A percentile compares a stretch with the other conserved stretches of the same genome.
phyloP scores from a whole-genome alignment of 352 stramenopile genomes.

The Phytophthora gonapodyides region DNA sequence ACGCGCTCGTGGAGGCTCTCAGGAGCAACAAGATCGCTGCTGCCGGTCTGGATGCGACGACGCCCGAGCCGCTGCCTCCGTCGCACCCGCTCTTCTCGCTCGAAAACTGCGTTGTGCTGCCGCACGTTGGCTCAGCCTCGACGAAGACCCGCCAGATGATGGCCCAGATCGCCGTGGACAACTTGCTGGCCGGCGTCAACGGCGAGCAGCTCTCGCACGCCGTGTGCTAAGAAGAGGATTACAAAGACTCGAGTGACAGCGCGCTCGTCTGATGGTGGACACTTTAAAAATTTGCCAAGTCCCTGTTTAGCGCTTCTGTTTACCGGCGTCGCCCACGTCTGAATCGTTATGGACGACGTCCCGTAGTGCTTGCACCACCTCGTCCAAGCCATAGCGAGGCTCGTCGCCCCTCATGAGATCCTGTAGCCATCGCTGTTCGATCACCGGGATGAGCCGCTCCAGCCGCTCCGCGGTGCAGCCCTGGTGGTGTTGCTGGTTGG shows the following conservation, averaged over 20 bases:
- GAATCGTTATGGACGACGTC: slow-evolving; percentile 21
- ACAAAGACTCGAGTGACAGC: no score
- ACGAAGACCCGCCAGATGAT: slow-evolving; percentile 72
- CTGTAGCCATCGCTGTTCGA: slow-evolving; percentile 40
- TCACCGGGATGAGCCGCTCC: slow-evolving; percentile 32
- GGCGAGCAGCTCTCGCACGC: slow-evolving; percentile 44
- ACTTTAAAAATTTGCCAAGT: slow-evolving; percentile 12
- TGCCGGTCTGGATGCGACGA: slow-evolving; percentile 87
- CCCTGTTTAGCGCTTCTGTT: slow-evolving; percentile 14
- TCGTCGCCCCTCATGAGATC: slow-evolving; percentile 33
- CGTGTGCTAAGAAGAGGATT: slow-evolving; percentile 29
- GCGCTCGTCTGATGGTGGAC: slow-evolving; percentile 17
- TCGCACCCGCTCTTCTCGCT: slow-evolving; percentile 74
- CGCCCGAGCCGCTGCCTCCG: slow-evolving; percentile 87
- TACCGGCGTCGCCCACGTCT: slow-evolving; percentile 8
- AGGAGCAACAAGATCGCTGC: slow-evolving; percentile 48
- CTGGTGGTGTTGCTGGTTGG: slow-evolving; percentile 6
- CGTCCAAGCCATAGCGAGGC: slow-evolving; percentile 40
- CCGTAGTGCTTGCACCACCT: slow-evolving; percentile 38
- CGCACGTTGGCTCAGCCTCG: slow-evolving; percentile 53
- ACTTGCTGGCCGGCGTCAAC: slow-evolving; percentile 53
- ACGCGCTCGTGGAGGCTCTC: slow-evolving; percentile 62
- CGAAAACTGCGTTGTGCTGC: slow-evolving; percentile 67
- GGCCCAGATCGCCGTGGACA: slow-evolving; percentile 68
- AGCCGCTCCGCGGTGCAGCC: slow-evolving; percentile 29